These are phyloP conservation scores for Debaryomyces maramus DNA, from an alignment of 805 yeast genomes.

Conservation along the genomic window DNA sequence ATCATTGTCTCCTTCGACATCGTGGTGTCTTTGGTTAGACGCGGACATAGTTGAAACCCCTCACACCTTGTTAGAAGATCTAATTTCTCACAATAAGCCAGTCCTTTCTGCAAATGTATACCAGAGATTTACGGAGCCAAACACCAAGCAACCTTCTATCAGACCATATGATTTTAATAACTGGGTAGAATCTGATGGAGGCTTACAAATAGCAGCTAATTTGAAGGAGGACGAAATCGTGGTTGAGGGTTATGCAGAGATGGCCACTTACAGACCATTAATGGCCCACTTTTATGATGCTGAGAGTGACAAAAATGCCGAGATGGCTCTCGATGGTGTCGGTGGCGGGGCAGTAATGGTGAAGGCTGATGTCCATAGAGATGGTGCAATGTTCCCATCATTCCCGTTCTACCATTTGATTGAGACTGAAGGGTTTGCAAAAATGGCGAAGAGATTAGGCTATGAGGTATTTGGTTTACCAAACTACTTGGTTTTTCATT, in stretches of 20 bases:
- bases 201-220: slow-evolving; percentile 66
- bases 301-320: slow-evolving; percentile 59
- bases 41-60: slow-evolving; percentile 93
- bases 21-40: slow-evolving; percentile 97
- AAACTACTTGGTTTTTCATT: slow-evolving; percentile 89
- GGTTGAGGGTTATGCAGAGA: slow-evolving; percentile 90
- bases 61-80: slow-evolving; percentile 75
- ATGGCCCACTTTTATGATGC: slow-evolving; percentile 87
- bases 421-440: slow-evolving; percentile 98
- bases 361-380: slow-evolving; percentile 96
- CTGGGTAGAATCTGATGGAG: slow-evolving; percentile 88
- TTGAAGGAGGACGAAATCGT: slow-evolving; percentile 88
- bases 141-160: slow-evolving; percentile 52
- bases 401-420: slow-evolving; percentile 96
- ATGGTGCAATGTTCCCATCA: slow-evolving; percentile 99
- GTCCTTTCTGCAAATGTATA: slow-evolving; percentile 91
- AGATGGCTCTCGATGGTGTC: slow-evolving; percentile 91
- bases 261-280: slow-evolving; percentile 90
- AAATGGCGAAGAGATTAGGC: slow-evolving; percentile 93
- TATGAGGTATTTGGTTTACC: slow-evolving; percentile 92
- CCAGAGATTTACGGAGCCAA: slow-evolving; percentile 71
- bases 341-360: slow-evolving; percentile 97
- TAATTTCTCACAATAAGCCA: slow-evolving; percentile 82
- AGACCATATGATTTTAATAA: slow-evolving; percentile 95
- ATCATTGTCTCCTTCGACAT: slow-evolving; percentile 81